These are phyloP conservation scores for Blastobotrys aristatus DNA, from an alignment of 1,139 yeast species.

Conservation along the genomic window DNA sequence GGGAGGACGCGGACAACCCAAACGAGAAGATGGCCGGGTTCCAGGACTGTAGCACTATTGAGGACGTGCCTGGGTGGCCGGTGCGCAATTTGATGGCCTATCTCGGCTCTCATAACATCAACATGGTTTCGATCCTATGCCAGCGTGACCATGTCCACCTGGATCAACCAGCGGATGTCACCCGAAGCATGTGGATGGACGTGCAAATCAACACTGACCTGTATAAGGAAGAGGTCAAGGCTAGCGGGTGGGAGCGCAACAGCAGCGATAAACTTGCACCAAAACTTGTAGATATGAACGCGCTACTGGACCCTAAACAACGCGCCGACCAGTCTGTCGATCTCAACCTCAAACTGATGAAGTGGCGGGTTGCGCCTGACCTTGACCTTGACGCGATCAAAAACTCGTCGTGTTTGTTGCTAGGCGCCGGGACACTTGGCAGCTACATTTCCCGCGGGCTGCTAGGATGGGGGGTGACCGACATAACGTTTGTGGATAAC, in stretches of 20 bases:
- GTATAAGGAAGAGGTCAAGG: constrained; percentile 28
- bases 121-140: constrained; percentile 39
- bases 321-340: constrained; percentile 91
- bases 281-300: constrained; percentile 73
- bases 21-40: constrained; percentile 41
- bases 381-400: constrained; percentile 63
- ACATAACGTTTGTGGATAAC: constrained; percentile 82
- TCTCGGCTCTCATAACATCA: constrained; percentile 41
- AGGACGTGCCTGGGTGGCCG: constrained; percentile 52
- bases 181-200: constrained; percentile 29
- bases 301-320: constrained; percentile 71
- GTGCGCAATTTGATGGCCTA: constrained; percentile 60
- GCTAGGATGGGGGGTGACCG: constrained; percentile 89
- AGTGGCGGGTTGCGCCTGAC: constrained; percentile 90
- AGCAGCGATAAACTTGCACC: constrained; percentile 69
- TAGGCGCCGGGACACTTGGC: constrained; percentile 98
- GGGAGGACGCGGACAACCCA: constrained; percentile 13
- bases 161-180: constrained; percentile 3
- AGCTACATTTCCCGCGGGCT: constrained; percentile 82
- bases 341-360: constrained; percentile 84
- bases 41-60: constrained; percentile 54
- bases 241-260: constrained; percentile 90
- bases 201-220: constrained; percentile 16
- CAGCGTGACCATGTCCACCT: constrained; percentile 24
- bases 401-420: constrained; percentile 56